phyloP scores from a whole-genome alignment of 2,329 filamentous ascomycete species.

The Verticillium tricorpus region DNA sequence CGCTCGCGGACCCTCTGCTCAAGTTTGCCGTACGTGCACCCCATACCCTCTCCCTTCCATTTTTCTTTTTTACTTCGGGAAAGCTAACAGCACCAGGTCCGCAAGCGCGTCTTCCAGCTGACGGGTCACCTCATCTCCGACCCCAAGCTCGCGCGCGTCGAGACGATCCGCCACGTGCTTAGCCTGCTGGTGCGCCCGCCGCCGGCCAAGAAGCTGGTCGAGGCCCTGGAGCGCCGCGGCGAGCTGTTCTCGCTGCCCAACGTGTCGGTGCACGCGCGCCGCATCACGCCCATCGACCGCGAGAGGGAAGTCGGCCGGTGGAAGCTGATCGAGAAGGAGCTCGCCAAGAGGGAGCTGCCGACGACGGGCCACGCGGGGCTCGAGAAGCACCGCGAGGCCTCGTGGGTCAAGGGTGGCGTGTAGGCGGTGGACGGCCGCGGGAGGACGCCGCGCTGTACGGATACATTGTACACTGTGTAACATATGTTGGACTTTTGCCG shows the following conservation, averaged over 20 bases:
- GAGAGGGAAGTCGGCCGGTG: slow-evolving; percentile 69
- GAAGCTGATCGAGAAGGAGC: slow-evolving; percentile 73
- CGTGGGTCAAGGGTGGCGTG: slow-evolving; percentile 35
- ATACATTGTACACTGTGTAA: slow-evolving; percentile 15
- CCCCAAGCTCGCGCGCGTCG: slow-evolving; percentile 53
- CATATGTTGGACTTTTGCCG: slow-evolving; percentile 3
- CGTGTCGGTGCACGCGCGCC: slow-evolving; percentile 60
- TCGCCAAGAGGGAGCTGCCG: slow-evolving; percentile 58
- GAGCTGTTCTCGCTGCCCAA: slow-evolving; percentile 58
- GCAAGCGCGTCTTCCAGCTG: slow-evolving; percentile 76
- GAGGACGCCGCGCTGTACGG: slow-evolving; percentile 8
- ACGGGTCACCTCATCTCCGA: slow-evolving; percentile 76
- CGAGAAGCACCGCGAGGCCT: slow-evolving; percentile 36
- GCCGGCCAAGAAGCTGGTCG: slow-evolving; percentile 58
- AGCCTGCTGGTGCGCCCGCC: slow-evolving; percentile 47
- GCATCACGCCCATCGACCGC: slow-evolving; percentile 66
- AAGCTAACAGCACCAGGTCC: slow-evolving; percentile 50
- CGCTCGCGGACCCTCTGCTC: slow-evolving; percentile 51
- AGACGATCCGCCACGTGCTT: slow-evolving; percentile 51
- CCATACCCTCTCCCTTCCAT: too few species aligned
- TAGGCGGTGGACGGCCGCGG: slow-evolving; percentile 15
- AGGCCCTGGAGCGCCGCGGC: slow-evolving; percentile 46
- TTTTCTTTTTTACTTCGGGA: neutral
- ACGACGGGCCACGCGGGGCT: slow-evolving; percentile 41
- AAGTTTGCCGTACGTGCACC: slow-evolving; percentile 67